Evolutionary conservation across 1,139 yeast genomes (phyloP).

Genomic region (Taphrina deformans): DNA sequence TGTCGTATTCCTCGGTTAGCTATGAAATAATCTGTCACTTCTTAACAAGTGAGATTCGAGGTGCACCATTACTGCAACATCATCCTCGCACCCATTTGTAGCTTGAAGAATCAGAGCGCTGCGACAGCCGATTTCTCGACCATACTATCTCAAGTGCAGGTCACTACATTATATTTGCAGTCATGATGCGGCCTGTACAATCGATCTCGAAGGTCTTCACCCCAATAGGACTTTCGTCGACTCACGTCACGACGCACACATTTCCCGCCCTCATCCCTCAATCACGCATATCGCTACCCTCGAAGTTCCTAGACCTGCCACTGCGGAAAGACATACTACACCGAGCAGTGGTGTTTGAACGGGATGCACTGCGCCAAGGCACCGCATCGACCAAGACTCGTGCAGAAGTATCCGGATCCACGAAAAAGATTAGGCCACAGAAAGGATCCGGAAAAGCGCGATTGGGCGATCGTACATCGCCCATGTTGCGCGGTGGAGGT

Average conservation of each 20-base stretch:
- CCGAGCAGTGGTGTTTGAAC: constrained; percentile 92
- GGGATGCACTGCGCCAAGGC: constrained; percentile 86
- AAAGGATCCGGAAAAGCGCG: constrained; percentile 96
- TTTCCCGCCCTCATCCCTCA: constrained; percentile 20
- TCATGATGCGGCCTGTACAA: background rate
- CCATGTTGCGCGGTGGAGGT: constrained; percentile 85
- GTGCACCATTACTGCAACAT: no score
- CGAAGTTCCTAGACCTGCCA: constrained; percentile 62
- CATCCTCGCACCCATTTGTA: no score
- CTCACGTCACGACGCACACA: constrained; percentile 20
- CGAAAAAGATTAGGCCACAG: constrained; percentile 80
- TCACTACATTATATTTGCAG: background rate
- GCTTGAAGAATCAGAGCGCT: background rate
- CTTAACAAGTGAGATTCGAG: no score
- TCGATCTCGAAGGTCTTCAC: background rate
- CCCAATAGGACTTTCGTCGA: background rate
- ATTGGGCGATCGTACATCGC: constrained; percentile 94
- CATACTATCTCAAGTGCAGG: background rate
- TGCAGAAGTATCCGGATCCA: constrained; percentile 80
- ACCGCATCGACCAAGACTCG: constrained; percentile 68
- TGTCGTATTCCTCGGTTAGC: background rate
- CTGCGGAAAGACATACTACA: constrained; percentile 87
- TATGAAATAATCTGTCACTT: background rate
- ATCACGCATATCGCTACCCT: constrained; percentile 10
- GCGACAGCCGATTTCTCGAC: background rate